A percentile compares a stretch with the other conserved stretches of the same genome.
Conservation (phyloP, 306 rosid species). For the Vigna unguiculata region DNA sequence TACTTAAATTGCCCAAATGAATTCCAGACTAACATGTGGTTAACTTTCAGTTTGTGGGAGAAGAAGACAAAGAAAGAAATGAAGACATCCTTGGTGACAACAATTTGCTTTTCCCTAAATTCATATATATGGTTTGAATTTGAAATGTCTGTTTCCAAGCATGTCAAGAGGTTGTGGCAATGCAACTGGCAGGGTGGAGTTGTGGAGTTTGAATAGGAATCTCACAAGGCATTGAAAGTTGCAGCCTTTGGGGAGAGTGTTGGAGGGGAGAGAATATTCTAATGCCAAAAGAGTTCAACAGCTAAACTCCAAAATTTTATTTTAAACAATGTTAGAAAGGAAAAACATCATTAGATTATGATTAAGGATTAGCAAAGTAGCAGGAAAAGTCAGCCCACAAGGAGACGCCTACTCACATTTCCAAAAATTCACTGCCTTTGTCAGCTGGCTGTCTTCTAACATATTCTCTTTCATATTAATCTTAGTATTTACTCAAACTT, state of each 20-base stretch:
- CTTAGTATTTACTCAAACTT: conserved; percentile 1
- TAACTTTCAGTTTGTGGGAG: conserved; percentile 8
- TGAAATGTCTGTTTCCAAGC: conserved; percentile 37
- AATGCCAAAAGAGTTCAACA: conserved; percentile 74
- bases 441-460: conserved; percentile 68
- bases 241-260: conserved; percentile 65
- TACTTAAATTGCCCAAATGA: conserved; percentile 7
- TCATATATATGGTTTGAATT: conserved; percentile 44
- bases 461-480: conserved; percentile 34
- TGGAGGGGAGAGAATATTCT: conserved; percentile 86
- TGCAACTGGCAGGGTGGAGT: neutral
- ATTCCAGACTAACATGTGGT: conserved; percentile 4
- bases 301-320: conserved; percentile 76
- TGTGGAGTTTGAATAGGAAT: conserved; percentile 60
- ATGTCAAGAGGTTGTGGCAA: conserved; percentile 21
- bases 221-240: conserved; percentile 77
- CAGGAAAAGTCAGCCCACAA: conserved; percentile 94
- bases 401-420: conserved; percentile 77
- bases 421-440: conserved; percentile 97
- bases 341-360: conserved; percentile 89
- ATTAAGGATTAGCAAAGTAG: conserved; percentile 59
- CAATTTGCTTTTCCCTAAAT: conserved; percentile 77
- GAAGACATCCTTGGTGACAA: conserved; percentile 76
- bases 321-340: conserved; percentile 72
- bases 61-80: conserved; percentile 64